Conservation (phyloP, 805 yeast species). For the Metschnikowia kunwiensis region DNA sequence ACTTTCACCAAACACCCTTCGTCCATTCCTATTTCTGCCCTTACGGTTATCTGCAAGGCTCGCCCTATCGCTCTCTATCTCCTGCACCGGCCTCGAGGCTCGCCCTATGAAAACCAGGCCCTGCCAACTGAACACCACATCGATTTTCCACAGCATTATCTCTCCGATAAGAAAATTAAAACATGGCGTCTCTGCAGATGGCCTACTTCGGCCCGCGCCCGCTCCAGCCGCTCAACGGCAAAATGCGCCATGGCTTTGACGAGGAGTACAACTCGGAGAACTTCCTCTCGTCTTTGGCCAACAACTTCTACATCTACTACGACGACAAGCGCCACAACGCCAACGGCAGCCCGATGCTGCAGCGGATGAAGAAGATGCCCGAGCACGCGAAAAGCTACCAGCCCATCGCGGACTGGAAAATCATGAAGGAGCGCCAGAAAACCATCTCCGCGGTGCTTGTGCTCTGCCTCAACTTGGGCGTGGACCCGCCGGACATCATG, state of each 20-base stretch:
- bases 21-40: too few relatives aligned
- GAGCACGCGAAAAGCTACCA: conserved; percentile 50
- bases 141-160: too few relatives aligned
- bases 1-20: too few relatives aligned
- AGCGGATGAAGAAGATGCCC: conserved; percentile 46
- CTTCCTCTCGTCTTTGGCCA: conserved; percentile 53
- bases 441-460: conserved; percentile 93
- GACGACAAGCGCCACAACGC: conserved; percentile 92
- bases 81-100: too few relatives aligned
- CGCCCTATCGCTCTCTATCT: too few relatives aligned
- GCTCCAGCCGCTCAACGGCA: conserved; percentile 48
- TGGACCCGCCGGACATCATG: conserved; percentile 94
- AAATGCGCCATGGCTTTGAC: conserved; percentile 64
- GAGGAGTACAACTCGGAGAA: conserved; percentile 57
- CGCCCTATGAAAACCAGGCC: too few relatives aligned
- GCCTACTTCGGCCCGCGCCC: conserved; percentile 35
- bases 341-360: conserved; percentile 74
- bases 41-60: too few relatives aligned
- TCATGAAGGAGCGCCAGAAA: conserved; percentile 83
- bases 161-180: background rate
- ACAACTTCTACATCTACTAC: conserved; percentile 76
- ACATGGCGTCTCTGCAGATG: conserved; percentile 17
- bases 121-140: conserved; percentile 1
- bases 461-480: conserved; percentile 86
- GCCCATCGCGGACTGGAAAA: conserved; percentile 86